Evolutionary conservation across 441 rosid species (phyloP), one percentile per base, ranked within the genome.

Genomic region (Corymbia citriodora): DNA sequence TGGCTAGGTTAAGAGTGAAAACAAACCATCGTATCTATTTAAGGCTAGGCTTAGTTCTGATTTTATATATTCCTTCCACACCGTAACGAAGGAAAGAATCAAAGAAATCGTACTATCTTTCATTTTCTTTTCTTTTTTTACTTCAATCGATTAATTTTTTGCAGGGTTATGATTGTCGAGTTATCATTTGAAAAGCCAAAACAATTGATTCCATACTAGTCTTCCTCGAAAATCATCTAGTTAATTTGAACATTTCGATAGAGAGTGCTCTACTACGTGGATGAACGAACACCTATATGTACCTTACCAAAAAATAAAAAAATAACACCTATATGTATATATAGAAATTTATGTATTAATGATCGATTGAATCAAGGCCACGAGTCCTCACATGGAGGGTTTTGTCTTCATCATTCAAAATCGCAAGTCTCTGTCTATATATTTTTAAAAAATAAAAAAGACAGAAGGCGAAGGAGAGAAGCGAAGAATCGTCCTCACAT

Each of bases 21-120:
- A 16, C 10, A 6, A 65, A 4, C 1, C 2, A 8, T 4, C 9
- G 9, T 16, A 21, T 16, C n/a, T 65, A 65, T 16, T n/a, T 9
- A n/a, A 65, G 40, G 11, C 11, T n/a, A 31, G 74, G 74, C 21
- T 65, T 0, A 3, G 19, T n/a, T 65, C 3, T 16, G 0, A 65
- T 65, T 65, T n/a, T 65, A 6, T 15, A n/a, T 0, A 29, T 65
- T n/a, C 31, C 9, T 29, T 13, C 9, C 2, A 29, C 33, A 15
- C 2, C 2, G 9, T 13, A 29, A 29, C 5, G 2, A 29, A 63
- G 31, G 9, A 63, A 63, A 65, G 36, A 29, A 8, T 65, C 15
- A n/a, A 36, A n/a, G 72, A n/a, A n/a, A 65, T 65, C 6, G 10
- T n/a, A n/a, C 36, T 7, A 65, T 29, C 36, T 21, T 55, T 55